Percentiles rank a stretch among this genome's conserved stretches.
Evolutionary conservation across 345 rosid species (phyloP).

Genomic region (Ceriops decandra): DNA sequence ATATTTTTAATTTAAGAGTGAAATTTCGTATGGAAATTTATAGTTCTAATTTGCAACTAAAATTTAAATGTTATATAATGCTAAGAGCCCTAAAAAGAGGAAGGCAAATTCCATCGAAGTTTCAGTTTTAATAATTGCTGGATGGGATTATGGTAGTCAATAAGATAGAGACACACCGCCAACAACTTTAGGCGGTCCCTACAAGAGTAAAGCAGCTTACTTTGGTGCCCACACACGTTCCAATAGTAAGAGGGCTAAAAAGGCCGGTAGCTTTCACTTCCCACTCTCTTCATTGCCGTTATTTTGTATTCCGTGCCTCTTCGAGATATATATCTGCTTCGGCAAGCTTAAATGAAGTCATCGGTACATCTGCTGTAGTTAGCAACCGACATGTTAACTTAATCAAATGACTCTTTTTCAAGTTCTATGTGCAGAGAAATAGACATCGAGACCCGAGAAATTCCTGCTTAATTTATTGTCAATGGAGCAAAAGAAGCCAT

Average conservation of each 20-base stretch:
- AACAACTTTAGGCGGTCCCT: constrained; percentile 10
- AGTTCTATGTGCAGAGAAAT: not conserved
- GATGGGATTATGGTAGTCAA: no score
- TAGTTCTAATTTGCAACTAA: no score
- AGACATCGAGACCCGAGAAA: not conserved
- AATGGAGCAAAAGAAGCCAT: constrained; percentile 58
- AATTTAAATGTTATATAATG: no score
- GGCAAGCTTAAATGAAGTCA: not conserved
- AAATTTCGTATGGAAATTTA: no score
- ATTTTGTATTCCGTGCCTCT: not conserved
- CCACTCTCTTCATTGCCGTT: constrained; percentile 8
- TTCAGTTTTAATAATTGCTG: not conserved
- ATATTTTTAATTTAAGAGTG: no score
- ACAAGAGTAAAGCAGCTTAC: not conserved
- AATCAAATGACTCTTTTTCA: not conserved
- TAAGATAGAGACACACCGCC: not conserved
- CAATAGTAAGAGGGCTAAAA: not conserved
- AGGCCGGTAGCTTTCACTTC: not conserved
- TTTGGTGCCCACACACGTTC: constrained; percentile 8
- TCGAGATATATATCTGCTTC: constrained; percentile 3
- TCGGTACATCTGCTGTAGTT: no score
- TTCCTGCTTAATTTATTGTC: not conserved
- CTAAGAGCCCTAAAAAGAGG: no score
- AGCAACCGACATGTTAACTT: no score
- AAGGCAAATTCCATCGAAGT: not conserved